A percentile compares a stretch with the other conserved stretches of the same genome.
These are phyloP conservation scores for Hypsizygus ulmarius DNA, from an alignment of 1,284 basidiomycete species.

Conservation along the genomic window DNA sequence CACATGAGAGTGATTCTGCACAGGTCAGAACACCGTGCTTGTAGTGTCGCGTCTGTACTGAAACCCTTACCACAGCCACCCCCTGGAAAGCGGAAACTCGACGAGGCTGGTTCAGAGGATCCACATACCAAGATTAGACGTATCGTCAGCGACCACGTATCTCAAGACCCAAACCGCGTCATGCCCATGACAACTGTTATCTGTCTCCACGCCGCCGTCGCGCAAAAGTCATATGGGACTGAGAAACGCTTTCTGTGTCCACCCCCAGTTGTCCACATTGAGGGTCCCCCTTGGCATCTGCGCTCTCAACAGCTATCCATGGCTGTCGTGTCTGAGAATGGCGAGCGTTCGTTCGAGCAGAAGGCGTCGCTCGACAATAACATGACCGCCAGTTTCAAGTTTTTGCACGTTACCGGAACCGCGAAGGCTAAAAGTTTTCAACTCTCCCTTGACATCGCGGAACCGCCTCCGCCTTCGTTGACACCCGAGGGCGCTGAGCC, in stretches of 20 bases:
- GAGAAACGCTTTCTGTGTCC: constrained; percentile 91
- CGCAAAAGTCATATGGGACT: constrained; percentile 89
- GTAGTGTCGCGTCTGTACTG: constrained; percentile 6
- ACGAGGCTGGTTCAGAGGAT: constrained; percentile 64
- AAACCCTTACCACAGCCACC: constrained; percentile 28
- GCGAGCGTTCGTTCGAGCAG: constrained; percentile 80
- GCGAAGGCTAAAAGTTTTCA: constrained; percentile 90
- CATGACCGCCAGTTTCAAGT: constrained; percentile 86
- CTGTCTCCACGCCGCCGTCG: constrained; percentile 84
- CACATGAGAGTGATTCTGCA: constrained; percentile 23
- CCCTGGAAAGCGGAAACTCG: constrained; percentile 69
- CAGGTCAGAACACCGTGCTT: constrained; percentile 28
- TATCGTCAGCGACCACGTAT: constrained; percentile 75
- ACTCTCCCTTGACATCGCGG: constrained; percentile 78
- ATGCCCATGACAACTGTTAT: constrained; percentile 87
- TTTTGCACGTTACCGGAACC: constrained; percentile 84
- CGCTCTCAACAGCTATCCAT: constrained; percentile 78
- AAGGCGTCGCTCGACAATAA: constrained; percentile 76
- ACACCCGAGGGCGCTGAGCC: constrained; percentile 51
- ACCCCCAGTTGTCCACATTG: constrained; percentile 84
- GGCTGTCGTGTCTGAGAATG: constrained; percentile 81
- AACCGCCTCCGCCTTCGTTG: constrained; percentile 54
- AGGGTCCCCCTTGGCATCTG: constrained; percentile 80
- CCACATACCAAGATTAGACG: constrained; percentile 76
- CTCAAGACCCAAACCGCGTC: constrained; percentile 66